These are phyloP conservation scores for Pterocarpus macrocarpus DNA, from an alignment of 306 rosid species.

Conservation along the genomic window DNA sequence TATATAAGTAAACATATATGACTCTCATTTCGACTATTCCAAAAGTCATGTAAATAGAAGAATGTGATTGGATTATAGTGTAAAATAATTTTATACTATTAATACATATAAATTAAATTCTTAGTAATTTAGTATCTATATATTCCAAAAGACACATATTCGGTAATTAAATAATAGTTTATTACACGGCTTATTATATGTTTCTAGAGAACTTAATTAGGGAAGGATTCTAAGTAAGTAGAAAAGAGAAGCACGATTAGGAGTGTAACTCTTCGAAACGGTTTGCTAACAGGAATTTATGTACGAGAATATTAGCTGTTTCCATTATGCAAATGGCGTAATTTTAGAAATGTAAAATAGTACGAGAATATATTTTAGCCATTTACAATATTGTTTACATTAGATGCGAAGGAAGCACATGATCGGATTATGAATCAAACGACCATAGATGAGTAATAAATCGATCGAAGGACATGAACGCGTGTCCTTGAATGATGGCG, in stretches of 20 bases:
- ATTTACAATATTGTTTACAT: background rate
- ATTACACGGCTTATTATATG: background rate
- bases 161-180: background rate
- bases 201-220: background rate
- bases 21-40: no score
- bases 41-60: no score
- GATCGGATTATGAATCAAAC: slow-evolving; percentile 19
- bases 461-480: slow-evolving; percentile 6
- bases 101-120: no score
- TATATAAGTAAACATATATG: no score
- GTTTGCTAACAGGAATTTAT: background rate
- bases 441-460: background rate
- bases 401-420: slow-evolving; percentile 8
- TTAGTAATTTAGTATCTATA: no score
- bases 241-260: background rate
- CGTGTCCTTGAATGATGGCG: slow-evolving; percentile 35
- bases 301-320: slow-evolving; percentile 15
- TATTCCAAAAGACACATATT: no score
- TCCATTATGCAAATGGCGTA: background rate
- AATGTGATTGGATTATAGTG: no score
- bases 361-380: background rate
- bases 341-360: background rate
- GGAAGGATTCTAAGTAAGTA: background rate
- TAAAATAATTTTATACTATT: no score
- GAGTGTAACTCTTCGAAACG: background rate